A percentile compares a stretch with the other conserved stretches of the same genome.
Evolutionary conservation across 1,284 basidiomycete genomes (phyloP).

Genomic region (Coniferiporia weirii): DNA sequence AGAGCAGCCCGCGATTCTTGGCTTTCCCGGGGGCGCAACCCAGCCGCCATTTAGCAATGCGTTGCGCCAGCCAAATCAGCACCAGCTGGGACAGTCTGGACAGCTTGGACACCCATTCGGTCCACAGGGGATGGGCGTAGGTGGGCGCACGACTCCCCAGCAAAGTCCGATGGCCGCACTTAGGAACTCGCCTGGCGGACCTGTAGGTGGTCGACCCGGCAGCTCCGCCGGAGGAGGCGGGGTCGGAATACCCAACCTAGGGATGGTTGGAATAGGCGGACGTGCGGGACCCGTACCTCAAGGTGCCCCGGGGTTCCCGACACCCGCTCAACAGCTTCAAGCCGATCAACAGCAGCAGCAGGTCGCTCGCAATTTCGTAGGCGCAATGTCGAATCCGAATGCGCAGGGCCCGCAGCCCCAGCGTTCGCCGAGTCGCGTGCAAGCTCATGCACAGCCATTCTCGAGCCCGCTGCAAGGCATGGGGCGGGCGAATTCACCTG

Average conservation of each 20-base stretch:
- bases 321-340: constrained; percentile 8
- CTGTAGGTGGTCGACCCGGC: constrained; percentile 8
- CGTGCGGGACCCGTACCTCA: neutral
- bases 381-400: neutral
- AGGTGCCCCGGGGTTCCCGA: neutral
- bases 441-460: neutral
- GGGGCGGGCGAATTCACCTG: neutral
- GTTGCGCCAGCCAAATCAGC: constrained; percentile 1
- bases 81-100: constrained; percentile 1
- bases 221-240: constrained; percentile 2
- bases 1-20: constrained; percentile 9
- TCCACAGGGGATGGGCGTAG: neutral
- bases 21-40: neutral
- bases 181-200: constrained; percentile 8
- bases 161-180: constrained; percentile 16
- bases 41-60: neutral
- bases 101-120: constrained; percentile 1
- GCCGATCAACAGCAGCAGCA: neutral
- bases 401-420: constrained; percentile 1
- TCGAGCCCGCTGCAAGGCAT: neutral
- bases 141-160: constrained; percentile 13
- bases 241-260: neutral
- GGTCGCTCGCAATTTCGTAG: neutral
- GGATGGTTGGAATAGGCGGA: neutral
- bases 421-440: constrained; percentile 5